A percentile compares a stretch with the other conserved stretches of the same genome.
phyloP scores from a whole-genome alignment of 768 basidiomycete genomes.

The Termitomyces sp. region DNA sequence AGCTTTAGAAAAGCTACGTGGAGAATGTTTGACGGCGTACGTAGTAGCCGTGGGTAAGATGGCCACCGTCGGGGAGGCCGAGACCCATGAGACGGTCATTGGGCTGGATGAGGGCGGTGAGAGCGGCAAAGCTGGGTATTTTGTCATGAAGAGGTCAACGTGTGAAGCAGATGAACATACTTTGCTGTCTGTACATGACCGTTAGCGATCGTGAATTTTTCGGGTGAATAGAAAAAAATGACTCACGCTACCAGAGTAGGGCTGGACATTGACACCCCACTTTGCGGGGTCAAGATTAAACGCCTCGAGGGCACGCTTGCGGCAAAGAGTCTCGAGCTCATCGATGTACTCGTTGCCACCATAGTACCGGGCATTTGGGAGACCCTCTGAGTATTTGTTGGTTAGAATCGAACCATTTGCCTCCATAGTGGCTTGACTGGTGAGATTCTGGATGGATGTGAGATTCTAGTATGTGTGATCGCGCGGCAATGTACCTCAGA shows the following conservation, averaged over 20 bases:
- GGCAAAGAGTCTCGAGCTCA: constrained; percentile 91
- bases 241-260: constrained; percentile 89
- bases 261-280: constrained; percentile 99
- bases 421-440: constrained; percentile 92
- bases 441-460: constrained; percentile 70
- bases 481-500: constrained; percentile 66
- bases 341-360: constrained; percentile 98
- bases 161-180: constrained; percentile 34
- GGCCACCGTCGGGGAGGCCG: constrained; percentile 95
- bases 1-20: constrained; percentile 2
- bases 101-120: constrained; percentile 93
- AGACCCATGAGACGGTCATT: constrained; percentile 99
- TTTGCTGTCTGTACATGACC: constrained; percentile 65
- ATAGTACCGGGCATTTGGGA: constrained; percentile 95
- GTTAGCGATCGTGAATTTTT: not conserved
- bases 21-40: constrained; percentile 32
- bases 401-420: constrained; percentile 98
- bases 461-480: not conserved
- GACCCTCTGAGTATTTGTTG: constrained; percentile 99
- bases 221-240: constrained; percentile 14
- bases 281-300: constrained; percentile 89
- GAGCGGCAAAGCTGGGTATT: constrained; percentile 78
- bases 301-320: constrained; percentile 91
- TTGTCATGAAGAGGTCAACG: not conserved
- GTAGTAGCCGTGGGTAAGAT: constrained; percentile 97